These are phyloP conservation scores for Hypsizygus marmoreus DNA, from an alignment of 768 basidiomycete species.

Conservation along the genomic window DNA sequence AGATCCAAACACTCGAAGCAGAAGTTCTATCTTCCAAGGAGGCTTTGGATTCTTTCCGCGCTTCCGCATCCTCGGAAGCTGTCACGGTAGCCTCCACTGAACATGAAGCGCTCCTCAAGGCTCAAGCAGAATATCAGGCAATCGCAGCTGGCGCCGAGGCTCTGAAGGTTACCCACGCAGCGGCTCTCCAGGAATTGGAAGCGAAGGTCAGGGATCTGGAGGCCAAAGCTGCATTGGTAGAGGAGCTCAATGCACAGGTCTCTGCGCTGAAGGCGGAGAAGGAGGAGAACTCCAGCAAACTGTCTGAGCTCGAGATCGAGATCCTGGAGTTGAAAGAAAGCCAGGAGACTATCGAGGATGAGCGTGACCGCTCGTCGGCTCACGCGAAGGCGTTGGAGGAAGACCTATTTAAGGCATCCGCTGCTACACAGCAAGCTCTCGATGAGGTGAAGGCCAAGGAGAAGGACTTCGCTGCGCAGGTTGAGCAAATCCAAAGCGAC, in stretches of 20 bases:
- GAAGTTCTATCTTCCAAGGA: constrained; percentile 53
- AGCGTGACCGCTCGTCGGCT: constrained; percentile 43
- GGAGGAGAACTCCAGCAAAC: constrained; percentile 68
- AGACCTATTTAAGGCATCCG: constrained; percentile 50
- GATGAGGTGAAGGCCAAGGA: constrained; percentile 52
- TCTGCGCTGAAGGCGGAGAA: constrained; percentile 59
- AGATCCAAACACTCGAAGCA: constrained; percentile 51
- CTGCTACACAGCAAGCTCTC: constrained; percentile 47
- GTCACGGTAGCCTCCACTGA: constrained; percentile 58
- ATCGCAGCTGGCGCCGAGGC: constrained; percentile 53
- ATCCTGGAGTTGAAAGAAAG: constrained; percentile 75
- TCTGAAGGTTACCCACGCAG: constrained; percentile 51
- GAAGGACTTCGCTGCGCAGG: constrained; percentile 39
- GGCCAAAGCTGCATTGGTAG: constrained; percentile 42
- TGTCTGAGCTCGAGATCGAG: constrained; percentile 83
- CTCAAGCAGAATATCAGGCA: constrained; percentile 60
- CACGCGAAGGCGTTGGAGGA: constrained; percentile 55
- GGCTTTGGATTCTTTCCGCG: constrained; percentile 51
- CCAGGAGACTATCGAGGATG: constrained; percentile 66
- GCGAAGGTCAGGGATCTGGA: constrained; percentile 49
- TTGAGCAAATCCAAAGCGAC: constrained; percentile 40
- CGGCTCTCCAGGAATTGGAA: constrained; percentile 48
- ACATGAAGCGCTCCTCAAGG: constrained; percentile 63
- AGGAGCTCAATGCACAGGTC: constrained; percentile 51
- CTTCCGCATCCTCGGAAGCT: constrained; percentile 41